Conservation (phyloP, 2,329 filamentous ascomycete genomes). For the Cordyceps farinosa region DNA sequence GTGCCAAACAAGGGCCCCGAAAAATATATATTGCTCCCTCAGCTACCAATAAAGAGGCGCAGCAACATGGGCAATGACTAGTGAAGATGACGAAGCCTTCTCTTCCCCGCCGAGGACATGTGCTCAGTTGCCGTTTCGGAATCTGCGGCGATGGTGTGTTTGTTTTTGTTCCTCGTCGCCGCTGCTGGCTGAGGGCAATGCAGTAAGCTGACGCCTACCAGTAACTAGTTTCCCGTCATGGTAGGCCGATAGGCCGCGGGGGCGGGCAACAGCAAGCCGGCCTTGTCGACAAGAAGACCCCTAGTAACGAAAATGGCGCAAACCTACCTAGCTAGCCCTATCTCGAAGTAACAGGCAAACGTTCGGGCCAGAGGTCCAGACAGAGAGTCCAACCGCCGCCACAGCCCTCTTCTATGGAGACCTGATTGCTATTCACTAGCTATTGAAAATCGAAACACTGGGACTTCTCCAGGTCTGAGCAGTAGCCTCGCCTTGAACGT, state of each 20-base stretch:
- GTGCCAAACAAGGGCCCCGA: neutral
- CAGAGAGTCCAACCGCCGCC: neutral
- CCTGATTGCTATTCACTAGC: neutral
- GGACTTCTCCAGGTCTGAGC: too few relatives aligned
- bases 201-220: constrained; percentile 1
- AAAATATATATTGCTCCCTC: neutral
- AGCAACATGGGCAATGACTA: neutral
- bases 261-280: too few relatives aligned
- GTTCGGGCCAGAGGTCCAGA: neutral
- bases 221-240: neutral
- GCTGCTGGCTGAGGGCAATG: neutral
- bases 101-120: neutral
- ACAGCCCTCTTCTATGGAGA: neutral
- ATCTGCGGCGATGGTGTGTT: neutral
- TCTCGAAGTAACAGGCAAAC: neutral
- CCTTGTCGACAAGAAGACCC: neutral
- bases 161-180: neutral
- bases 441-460: neutral
- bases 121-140: neutral
- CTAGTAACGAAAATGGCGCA: constrained; percentile 2
- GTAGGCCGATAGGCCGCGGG: neutral
- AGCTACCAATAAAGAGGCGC: neutral
- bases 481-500: neutral
- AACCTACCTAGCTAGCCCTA: neutral
- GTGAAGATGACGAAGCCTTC: neutral